Conservation (phyloP, 306 rosid species). For the Cicer cuneatum region DNA sequence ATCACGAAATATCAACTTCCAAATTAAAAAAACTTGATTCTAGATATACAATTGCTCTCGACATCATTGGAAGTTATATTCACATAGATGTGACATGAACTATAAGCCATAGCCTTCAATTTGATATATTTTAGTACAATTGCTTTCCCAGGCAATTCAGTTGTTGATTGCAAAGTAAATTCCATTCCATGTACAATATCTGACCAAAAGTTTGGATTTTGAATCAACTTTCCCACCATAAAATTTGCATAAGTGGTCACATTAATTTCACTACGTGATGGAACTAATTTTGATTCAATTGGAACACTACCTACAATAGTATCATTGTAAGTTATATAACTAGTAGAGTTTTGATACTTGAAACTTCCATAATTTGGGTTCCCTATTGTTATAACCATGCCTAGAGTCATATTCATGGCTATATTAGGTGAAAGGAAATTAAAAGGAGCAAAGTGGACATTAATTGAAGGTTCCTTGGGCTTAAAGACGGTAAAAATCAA, state of each 20-base stretch:
- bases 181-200: constrained; percentile 11
- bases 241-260: constrained; percentile 34
- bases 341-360: constrained; percentile 21
- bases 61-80: constrained; percentile 15
- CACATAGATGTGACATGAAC: constrained; percentile 51
- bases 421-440: constrained; percentile 2
- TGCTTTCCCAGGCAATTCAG: constrained; percentile 51
- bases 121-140: constrained; percentile 50
- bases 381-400: constrained; percentile 44
- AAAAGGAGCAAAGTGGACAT: constrained; percentile 35
- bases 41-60: constrained; percentile 50
- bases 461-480: constrained; percentile 49
- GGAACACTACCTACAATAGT: constrained; percentile 49
- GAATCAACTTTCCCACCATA: constrained; percentile 34
- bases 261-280: constrained; percentile 36
- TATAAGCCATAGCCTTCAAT: constrained; percentile 47
- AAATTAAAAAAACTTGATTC: constrained; percentile 47
- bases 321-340: constrained; percentile 39
- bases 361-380: constrained; percentile 54
- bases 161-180: constrained; percentile 50
- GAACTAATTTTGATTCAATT: constrained; percentile 18
- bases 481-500: constrained; percentile 54
- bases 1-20: background rate
- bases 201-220: constrained; percentile 10
- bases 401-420: constrained; percentile 43